phyloP scores from a whole-genome alignment of 2,329 filamentous ascomycete species.

The Myriosclerotinia duriaeana region DNA sequence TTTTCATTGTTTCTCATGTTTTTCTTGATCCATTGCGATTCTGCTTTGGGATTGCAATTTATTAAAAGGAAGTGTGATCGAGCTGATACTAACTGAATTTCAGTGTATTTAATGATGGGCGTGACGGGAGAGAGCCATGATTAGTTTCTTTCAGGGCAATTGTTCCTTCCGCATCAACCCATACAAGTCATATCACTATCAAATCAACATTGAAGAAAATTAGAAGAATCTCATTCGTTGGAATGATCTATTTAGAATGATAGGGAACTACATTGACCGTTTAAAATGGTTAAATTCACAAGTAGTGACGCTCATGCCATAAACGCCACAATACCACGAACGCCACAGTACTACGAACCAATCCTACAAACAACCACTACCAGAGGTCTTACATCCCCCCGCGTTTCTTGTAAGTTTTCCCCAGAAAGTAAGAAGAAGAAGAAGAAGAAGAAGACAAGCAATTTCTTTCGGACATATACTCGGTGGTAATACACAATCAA shows the following conservation, averaged over 20 bases:
- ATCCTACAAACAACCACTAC: background rate
- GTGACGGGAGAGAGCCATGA: background rate
- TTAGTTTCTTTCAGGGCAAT: background rate
- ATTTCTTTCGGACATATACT: constrained; percentile 20
- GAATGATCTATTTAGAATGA: background rate
- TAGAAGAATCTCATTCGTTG: background rate
- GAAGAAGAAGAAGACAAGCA: background rate
- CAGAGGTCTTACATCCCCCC: constrained; percentile 12
- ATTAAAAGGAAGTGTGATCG: background rate
- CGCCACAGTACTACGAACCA: background rate
- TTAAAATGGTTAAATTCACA: constrained; percentile 5
- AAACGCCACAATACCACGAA: background rate
- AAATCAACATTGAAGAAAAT: background rate
- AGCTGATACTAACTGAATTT: background rate
- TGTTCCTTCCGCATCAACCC: background rate
- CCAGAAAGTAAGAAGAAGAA: background rate
- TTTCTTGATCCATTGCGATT: background rate
- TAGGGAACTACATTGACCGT: background rate
- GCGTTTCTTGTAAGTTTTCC: constrained; percentile 6
- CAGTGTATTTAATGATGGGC: background rate
- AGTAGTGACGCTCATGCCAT: background rate
- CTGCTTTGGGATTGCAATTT: background rate
- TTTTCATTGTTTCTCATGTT: no score
- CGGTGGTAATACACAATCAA: constrained; percentile 25
- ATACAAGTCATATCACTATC: background rate